Evolutionary conservation across 441 rosid genomes (phyloP), one percentile per base, ranked within the genome.

Genomic region (Populus hybrid): DNA sequence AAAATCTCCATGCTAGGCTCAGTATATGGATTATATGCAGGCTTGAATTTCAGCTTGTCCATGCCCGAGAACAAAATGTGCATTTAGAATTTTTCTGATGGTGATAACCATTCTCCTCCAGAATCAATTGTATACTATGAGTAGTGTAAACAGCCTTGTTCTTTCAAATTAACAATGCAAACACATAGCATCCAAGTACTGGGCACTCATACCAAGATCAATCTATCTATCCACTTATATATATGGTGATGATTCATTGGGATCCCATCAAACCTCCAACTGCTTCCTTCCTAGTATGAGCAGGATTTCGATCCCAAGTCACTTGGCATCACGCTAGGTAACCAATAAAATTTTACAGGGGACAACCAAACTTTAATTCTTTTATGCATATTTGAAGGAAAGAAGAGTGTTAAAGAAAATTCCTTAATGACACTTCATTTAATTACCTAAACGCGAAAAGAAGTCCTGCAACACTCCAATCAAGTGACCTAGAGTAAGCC

Each of bases 1-100:
- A 92, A 92, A 72, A 95, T 90, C 83, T 93, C 98, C 98, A 95
- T 93, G 87, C 98, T 93, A 35, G 99, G 99, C 77, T 95, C 98
- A 0, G 99, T 95, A 72, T 95, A 95, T 11, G 99, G 99, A 84
- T 95, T 95, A 85, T 94, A 95, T 63, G 99, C 97, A 83, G 95
- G 97, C 89, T 91, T 95, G 92, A 95, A 95, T 12, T 87, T 89
- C 77, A 95, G 84, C 73, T 92, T 90, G 3, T 94, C 87, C 97
- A 94, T 95, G 72, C 99, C 99, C 94, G 83, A 72, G 69, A 82
- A 65, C 53, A 74, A 71, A 65, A 69, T 31, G 29, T 50, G 33
- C 18, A 28, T 33, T 66, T 66, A 31, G 14, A 65, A 59, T 12
- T 14, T n/a, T 23, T 21, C 38, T 20, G 2, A 35, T 50, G 7